A percentile compares a stretch with the other conserved stretches of the same genome.
These are phyloP conservation scores for Theileria parva DNA, from an alignment of 169 alveolate species.

Conservation along the genomic window DNA sequence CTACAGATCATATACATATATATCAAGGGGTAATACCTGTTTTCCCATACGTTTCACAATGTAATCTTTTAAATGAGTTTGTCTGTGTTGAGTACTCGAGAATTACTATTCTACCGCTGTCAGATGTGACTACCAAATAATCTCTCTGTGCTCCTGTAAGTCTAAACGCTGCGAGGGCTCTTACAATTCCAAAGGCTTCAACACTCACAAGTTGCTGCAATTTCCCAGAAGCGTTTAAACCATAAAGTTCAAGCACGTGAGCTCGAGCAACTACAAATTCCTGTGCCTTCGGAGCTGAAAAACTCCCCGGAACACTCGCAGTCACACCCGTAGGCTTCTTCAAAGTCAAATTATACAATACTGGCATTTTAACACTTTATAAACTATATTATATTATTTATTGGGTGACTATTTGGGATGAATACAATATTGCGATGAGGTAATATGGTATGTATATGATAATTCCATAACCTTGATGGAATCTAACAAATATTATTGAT, in stretches of 20 bases:
- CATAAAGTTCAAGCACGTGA: constrained; percentile 89
- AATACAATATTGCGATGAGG: background rate
- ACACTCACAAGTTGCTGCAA: constrained; percentile 84
- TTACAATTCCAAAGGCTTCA: constrained; percentile 93
- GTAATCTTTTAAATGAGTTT: constrained; percentile 89
- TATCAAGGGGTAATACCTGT: constrained; percentile 73
- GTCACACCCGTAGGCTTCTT: constrained; percentile 95
- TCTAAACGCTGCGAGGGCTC: constrained; percentile 91
- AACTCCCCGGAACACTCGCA: constrained; percentile 95
- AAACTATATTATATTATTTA: background rate
- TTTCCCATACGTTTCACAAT: constrained; percentile 97
- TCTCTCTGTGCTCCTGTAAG: constrained; percentile 91
- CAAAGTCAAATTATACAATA: constrained; percentile 94
- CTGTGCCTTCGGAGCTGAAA: constrained; percentile 95
- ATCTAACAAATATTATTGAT: background rate
- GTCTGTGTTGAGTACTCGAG: constrained; percentile 86
- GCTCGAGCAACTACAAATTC: constrained; percentile 97
- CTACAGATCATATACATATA: no score
- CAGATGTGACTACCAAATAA: constrained; percentile 94
- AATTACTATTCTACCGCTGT: constrained; percentile 94
- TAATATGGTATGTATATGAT: no score
- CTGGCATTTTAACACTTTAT: constrained; percentile 80
- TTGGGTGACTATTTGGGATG: no score
- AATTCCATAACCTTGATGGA: background rate
- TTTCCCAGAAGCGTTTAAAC: constrained; percentile 93